Evolutionary conservation across 2,329 filamentous ascomycete genomes (phyloP), one percentile per base, ranked within the genome.

Genomic region (Stachybotrys elegans): DNA sequence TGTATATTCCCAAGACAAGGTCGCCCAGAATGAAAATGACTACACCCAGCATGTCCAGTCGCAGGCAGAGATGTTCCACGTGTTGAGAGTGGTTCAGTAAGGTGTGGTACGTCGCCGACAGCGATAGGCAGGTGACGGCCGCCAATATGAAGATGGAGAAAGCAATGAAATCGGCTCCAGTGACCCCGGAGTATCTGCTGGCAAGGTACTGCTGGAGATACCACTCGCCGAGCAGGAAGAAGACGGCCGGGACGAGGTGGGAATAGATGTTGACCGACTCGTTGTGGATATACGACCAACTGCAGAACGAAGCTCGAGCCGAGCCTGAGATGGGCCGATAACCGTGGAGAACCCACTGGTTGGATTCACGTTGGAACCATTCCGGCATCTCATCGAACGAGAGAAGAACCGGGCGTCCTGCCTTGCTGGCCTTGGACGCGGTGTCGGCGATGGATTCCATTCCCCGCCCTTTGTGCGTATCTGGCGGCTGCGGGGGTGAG

Each of bases 311-410:
- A 11, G 46, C 48, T 2, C 38, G 43, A 22, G 48, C 51, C 1
- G 70, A 74, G 41, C 60, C 53, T 4, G 62, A 66, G 19, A 65
- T 59, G 4, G 66, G 67, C 16, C 71, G 66, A 48, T 75, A 75
- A 20, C 48, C 49, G 20, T 48, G 42, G 39, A 50, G 47, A 47
- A 53, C 45, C 39, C 43, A 50, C 40, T 44, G 42, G 42, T 55
- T 50, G 40, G 40, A 42, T 20, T 48, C 46, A 20, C 42, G 44
- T 36, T 40, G 48, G 32, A 49, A 54, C 55, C 55, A 57, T 44
- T 51, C 43, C 29, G 50, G 54, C 45, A 55, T 50, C 44, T 55
- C 43, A 41, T 51, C 34, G 38, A 52, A 50, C 23, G 48, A 51
- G 40, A 53, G 48, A 52, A 53, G 52, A 49, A 40, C 43, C 35